Evolutionary conservation across 2,329 filamentous ascomycete genomes (phyloP).

Genomic region (Alternaria ethzedia): DNA sequence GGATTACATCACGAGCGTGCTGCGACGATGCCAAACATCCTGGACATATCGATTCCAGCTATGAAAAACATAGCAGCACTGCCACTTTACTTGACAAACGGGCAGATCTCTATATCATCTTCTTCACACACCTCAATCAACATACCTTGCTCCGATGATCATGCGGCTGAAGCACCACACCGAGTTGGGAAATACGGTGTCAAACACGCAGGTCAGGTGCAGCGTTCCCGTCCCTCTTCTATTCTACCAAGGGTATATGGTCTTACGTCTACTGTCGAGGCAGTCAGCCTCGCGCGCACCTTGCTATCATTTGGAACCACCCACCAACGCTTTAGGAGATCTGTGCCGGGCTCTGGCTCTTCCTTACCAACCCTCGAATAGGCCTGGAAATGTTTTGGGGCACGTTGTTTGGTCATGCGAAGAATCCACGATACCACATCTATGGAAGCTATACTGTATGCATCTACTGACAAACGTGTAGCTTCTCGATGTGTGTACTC

Average conservation of each 20-base stretch:
- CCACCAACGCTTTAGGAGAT: not conserved
- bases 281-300: not conserved
- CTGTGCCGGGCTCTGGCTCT: not conserved
- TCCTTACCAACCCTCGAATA: not conserved
- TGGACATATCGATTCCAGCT: rapidly evolving
- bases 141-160: not conserved
- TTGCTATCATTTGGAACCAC: not conserved
- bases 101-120: not conserved
- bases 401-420: conserved; percentile 9
- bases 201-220: conserved; percentile 7
- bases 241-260: not conserved
- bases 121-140: not conserved
- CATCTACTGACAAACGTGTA: not conserved
- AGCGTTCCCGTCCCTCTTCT: not conserved
- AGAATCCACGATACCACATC: not conserved
- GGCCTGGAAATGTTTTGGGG: not conserved
- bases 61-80: not conserved
- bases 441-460: not conserved
- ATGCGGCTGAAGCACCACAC: not conserved
- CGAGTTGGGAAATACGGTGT: not conserved
- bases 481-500: not conserved
- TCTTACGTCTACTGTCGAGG: not conserved
- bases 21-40: not conserved
- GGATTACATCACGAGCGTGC: not conserved
- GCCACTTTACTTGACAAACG: not conserved